Conservation (phyloP, 495 filamentous ascomycete species). For the Gamarada debralockiae region DNA sequence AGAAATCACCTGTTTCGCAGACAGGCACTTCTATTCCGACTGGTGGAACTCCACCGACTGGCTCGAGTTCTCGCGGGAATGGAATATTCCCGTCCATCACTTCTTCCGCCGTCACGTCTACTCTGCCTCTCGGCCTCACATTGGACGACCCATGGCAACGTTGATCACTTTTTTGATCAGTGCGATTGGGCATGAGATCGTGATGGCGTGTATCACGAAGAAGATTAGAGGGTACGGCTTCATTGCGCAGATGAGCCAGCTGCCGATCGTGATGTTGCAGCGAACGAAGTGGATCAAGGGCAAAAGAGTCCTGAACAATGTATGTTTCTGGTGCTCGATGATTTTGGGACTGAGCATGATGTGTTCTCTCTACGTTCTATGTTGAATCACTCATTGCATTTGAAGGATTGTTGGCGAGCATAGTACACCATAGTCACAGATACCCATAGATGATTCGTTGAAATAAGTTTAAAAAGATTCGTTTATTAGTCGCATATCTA, state of each 20-base stretch:
- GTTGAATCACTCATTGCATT: neutral
- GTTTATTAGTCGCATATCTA: too few species aligned
- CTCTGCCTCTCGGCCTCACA: constrained; percentile 66
- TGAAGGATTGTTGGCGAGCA: too few species aligned
- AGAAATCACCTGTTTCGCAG: constrained; percentile 90
- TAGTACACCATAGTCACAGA: too few species aligned
- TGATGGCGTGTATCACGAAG: constrained; percentile 98
- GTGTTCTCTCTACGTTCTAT: constrained; percentile 9
- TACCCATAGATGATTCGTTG: too few species aligned
- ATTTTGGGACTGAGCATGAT: constrained; percentile 78
- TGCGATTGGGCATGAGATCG: constrained; percentile 86
- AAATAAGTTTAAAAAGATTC: too few species aligned
- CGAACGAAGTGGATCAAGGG: constrained; percentile 70
- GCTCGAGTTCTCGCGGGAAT: constrained; percentile 96
- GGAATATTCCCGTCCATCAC: constrained; percentile 98
- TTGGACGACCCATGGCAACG: constrained; percentile 76
- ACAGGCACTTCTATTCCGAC: constrained; percentile 94
- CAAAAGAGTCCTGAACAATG: constrained; percentile 78
- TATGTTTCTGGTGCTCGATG: constrained; percentile 94
- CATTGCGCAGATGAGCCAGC: constrained; percentile 89
- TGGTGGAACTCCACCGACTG: constrained; percentile 92
- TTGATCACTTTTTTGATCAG: constrained; percentile 90
- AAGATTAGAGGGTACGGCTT: constrained; percentile 95
- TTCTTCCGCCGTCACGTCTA: constrained; percentile 97
- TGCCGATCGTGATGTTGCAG: constrained; percentile 91